Percentiles rank a stretch among this genome's conserved stretches.
Conservation (phyloP, 2,329 filamentous ascomycete species). For the Aspergillus novofumigatus region DNA sequence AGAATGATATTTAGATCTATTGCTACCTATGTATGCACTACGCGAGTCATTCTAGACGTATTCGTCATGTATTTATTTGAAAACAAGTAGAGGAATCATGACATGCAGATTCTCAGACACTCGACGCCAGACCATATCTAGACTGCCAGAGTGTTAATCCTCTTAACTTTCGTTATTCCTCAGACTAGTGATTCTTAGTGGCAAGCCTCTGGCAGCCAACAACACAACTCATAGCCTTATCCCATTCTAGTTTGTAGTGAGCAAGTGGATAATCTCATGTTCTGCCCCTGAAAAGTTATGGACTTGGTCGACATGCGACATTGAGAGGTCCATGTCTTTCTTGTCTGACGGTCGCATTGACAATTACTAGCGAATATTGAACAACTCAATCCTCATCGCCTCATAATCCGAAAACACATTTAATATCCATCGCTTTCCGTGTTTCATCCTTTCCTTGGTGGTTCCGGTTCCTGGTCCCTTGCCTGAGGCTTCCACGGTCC, state of each 20-base stretch:
- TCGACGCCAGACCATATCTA: conserved; percentile 3
- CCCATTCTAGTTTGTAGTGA: too few relatives aligned
- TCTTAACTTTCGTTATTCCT: neutral
- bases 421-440: neutral
- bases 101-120: conserved; percentile 12
- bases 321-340: neutral
- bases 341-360: too few relatives aligned
- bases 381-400: neutral
- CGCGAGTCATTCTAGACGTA: neutral
- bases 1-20: neutral
- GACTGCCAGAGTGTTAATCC: neutral
- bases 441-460: neutral
- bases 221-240: neutral
- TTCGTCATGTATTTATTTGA: neutral
- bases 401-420: neutral
- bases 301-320: neutral
- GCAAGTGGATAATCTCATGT: neutral
- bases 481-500: neutral
- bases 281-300: neutral
- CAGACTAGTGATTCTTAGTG: neutral
- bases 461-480: neutral
- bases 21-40: neutral
- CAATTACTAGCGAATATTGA: too few relatives aligned
- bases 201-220: neutral
- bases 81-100: neutral